phyloP scores from a whole-genome alignment of 2,329 filamentous ascomycete genomes.

The Phialocephala sp. region DNA sequence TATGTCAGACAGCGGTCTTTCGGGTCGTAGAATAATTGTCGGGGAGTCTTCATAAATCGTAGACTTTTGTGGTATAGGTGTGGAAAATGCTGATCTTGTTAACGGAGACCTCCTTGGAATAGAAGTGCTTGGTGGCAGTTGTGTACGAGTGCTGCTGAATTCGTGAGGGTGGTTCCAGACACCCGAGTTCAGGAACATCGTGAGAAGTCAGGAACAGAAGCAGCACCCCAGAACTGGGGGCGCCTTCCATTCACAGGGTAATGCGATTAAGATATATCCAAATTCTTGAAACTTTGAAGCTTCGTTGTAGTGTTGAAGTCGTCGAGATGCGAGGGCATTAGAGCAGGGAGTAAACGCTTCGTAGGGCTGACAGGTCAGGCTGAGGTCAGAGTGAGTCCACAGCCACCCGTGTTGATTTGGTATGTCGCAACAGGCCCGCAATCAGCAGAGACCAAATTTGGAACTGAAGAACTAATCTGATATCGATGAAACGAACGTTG shows the following conservation, averaged over 20 bases:
- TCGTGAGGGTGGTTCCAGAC: conserved; percentile 40
- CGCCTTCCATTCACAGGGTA: conserved; percentile 28
- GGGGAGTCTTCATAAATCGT: conserved; percentile 34
- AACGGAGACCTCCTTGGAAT: conserved; percentile 36
- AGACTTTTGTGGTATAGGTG: conserved; percentile 34
- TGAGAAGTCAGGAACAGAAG: conserved; percentile 30
- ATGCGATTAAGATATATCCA: conserved; percentile 16
- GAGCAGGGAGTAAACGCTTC: conserved; percentile 4
- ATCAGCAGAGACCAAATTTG: conserved; percentile 11
- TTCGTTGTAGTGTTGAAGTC: conserved; percentile 8
- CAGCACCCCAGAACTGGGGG: conserved; percentile 29
- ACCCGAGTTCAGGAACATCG: conserved; percentile 42
- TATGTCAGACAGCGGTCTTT: conserved; percentile 39
- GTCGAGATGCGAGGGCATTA: conserved; percentile 9
- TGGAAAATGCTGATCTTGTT: conserved; percentile 41
- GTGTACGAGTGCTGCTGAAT: conserved; percentile 32
- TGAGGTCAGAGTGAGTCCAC: conserved; percentile 26
- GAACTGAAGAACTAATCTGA: conserved; percentile 6
- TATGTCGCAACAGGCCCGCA: conserved; percentile 6
- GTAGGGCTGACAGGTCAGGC: conserved; percentile 28
- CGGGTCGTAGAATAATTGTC: conserved; percentile 25
- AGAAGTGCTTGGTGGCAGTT: conserved; percentile 26
- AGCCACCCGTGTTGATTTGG: conserved; percentile 15
- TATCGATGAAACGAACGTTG: not conserved
- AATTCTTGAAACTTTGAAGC: not conserved